Percentiles rank a stretch among this genome's conserved stretches.
phyloP scores from a whole-genome alignment of 2,329 filamentous ascomycete genomes.

The Venturiaceae sp. region DNA sequence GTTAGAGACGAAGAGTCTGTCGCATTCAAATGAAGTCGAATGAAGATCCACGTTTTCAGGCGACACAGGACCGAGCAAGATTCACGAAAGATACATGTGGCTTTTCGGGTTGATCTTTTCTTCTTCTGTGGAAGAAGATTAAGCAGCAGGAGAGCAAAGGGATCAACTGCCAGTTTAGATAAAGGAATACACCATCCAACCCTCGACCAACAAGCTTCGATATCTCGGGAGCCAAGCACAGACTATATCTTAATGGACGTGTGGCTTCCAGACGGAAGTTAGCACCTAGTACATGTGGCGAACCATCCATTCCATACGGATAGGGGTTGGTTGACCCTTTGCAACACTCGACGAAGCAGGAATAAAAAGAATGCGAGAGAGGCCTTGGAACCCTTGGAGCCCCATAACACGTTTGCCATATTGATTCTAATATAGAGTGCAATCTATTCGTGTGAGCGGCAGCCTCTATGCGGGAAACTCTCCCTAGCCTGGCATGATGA shows the following conservation, averaged over 20 bases:
- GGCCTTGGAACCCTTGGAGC: background rate
- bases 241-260: background rate
- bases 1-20: no score
- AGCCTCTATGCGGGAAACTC: background rate
- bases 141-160: constrained; percentile 9
- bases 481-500: background rate
- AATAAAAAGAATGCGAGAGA: background rate
- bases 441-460: background rate
- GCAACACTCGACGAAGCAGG: background rate
- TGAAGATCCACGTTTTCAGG: no score
- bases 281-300: no score
- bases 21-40: no score
- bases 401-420: background rate
- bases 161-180: constrained; percentile 9
- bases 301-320: no score
- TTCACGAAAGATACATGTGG: no score
- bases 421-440: background rate
- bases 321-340: no score
- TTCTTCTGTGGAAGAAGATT: no score
- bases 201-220: background rate
- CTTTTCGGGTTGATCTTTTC: no score
- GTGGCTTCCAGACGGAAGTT: background rate
- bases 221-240: background rate
- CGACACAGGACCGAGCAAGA: no score
- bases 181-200: background rate